Evolutionary conservation across 192 early-diverging fungal species (phyloP), one percentile per base, ranked within the genome.

Genomic region (Dispira simplex): DNA sequence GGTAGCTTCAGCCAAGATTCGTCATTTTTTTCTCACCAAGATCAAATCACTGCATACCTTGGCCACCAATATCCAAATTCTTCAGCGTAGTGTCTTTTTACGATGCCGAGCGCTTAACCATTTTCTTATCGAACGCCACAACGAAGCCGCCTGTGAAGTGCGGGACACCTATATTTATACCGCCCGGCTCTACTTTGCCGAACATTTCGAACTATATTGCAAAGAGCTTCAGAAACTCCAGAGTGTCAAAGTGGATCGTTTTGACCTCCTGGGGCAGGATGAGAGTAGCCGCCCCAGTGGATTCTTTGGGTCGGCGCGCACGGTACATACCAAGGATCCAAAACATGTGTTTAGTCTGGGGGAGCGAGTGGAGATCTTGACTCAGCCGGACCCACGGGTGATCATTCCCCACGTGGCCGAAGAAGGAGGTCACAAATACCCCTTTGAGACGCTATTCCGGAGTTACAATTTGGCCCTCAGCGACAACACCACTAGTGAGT

Each of bases 401-500:
- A 91, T 98, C 59, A 74, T 96, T 53, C 62, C 73, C 44, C 68
- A 68, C 11, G 68, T 75, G 1, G 77, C 77, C 28, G 68, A 71
- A 63, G 77, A 73, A 54, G 46, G 68, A 13, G 68, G 51, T 53
- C 67, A 69, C 46, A 66, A 53, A 54, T 69, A 46, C 65, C 82
- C 91, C n/a, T 93, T 86, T 59, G 96, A 96, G 70, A 79, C 75
- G 26, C 77, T 98, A 0, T 95, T 97, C 70, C 85, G 94, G 69
- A 93, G 90, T 68, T 85, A 90, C 75, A 90, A 89, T 59, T 77
- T 95, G 62, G 85, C 94, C 20, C 70, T 99, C 53, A 85, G 90
- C 54, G 96, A 99, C 76, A 96, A 97, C 66, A 92, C 94, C 5
- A 88, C 85, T 51, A 87, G 90, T 11, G 96, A 99, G 73, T 97